phyloP scores from a whole-genome alignment of 2,329 filamentous ascomycete genomes.

The Penicillium concentricum region DNA sequence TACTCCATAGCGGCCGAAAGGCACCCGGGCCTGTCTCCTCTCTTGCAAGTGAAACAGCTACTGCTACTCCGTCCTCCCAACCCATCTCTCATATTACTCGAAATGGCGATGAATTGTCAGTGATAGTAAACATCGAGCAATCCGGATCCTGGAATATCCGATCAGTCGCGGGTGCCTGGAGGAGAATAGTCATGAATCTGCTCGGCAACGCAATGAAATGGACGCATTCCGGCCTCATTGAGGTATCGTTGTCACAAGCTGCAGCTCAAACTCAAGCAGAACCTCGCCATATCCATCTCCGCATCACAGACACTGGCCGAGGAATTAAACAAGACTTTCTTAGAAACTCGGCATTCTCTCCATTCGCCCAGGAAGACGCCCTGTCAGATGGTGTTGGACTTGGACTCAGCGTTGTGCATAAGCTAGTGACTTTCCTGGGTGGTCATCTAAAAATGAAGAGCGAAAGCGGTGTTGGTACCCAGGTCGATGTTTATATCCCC shows the following conservation, averaged over 20 bases:
- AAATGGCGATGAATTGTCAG: slow-evolving; percentile 20
- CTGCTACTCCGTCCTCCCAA: background rate
- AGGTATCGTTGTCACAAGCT: slow-evolving; percentile 26
- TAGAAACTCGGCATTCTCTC: slow-evolving; percentile 56
- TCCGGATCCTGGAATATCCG: slow-evolving; percentile 30
- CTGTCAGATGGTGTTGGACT: slow-evolving; percentile 62
- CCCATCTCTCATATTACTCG: background rate
- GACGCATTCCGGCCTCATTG: slow-evolving; percentile 34
- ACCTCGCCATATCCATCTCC: slow-evolving; percentile 32
- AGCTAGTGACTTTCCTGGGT: slow-evolving; percentile 56
- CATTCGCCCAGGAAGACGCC: slow-evolving; percentile 62
- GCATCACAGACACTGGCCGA: slow-evolving; percentile 60
- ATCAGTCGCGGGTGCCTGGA: slow-evolving; percentile 31
- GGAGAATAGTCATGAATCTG: slow-evolving; percentile 40
- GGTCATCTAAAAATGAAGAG: slow-evolving; percentile 58
- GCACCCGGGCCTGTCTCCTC: slow-evolving; percentile 12
- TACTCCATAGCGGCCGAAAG: slow-evolving; percentile 30
- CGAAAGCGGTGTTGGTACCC: slow-evolving; percentile 28
- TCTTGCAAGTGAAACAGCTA: slow-evolving; percentile 10
- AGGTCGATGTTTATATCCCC: slow-evolving; percentile 31
- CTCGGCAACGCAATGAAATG: slow-evolving; percentile 41
- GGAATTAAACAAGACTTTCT: slow-evolving; percentile 63
- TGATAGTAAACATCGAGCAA: slow-evolving; percentile 32
- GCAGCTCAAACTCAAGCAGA: slow-evolving; percentile 11
- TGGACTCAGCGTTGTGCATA: slow-evolving; percentile 61